Conservation (phyloP, 2,329 filamentous ascomycete species). For the Penicillium freii region DNA sequence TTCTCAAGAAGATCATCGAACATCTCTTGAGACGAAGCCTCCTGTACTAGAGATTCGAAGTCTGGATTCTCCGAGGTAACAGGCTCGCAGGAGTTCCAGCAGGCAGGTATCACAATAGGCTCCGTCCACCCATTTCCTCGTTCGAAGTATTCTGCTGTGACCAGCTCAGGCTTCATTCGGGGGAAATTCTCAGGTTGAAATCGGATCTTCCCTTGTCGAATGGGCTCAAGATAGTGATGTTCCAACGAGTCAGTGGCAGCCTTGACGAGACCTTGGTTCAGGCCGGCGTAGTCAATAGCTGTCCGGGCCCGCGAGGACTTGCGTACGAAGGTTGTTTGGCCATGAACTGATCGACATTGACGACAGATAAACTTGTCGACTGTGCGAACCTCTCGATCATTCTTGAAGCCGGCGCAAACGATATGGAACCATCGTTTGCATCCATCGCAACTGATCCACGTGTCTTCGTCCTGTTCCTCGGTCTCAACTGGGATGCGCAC, state of each 20-base stretch:
- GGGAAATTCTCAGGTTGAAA: conserved; percentile 63
- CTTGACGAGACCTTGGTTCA: conserved; percentile 65
- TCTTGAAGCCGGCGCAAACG: conserved; percentile 65
- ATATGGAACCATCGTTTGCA: conserved; percentile 69
- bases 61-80: conserved; percentile 24
- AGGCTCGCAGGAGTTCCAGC: conserved; percentile 56
- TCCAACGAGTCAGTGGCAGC: conserved; percentile 63
- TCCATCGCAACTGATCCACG: conserved; percentile 67
- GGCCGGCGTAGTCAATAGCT: conserved; percentile 65
- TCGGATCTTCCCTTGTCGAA: conserved; percentile 62
- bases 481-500: conserved; percentile 52
- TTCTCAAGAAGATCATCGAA: conserved; percentile 41
- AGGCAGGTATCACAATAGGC: conserved; percentile 64
- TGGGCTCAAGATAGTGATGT: conserved; percentile 66
- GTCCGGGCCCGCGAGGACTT: conserved; percentile 65
- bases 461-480: conserved; percentile 54
- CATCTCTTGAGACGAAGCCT: conserved; percentile 41
- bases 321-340: conserved; percentile 64
- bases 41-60: conserved; percentile 31
- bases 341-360: conserved; percentile 58
- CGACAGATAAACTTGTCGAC: conserved; percentile 68
- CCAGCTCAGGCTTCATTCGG: conserved; percentile 61
- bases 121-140: conserved; percentile 62
- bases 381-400: conserved; percentile 61
- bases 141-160: conserved; percentile 64